A percentile compares a stretch with the other conserved stretches of the same genome.
Evolutionary conservation across 176 grass and related monocot species (phyloP).

Genomic region (Musa schizocarpa): DNA sequence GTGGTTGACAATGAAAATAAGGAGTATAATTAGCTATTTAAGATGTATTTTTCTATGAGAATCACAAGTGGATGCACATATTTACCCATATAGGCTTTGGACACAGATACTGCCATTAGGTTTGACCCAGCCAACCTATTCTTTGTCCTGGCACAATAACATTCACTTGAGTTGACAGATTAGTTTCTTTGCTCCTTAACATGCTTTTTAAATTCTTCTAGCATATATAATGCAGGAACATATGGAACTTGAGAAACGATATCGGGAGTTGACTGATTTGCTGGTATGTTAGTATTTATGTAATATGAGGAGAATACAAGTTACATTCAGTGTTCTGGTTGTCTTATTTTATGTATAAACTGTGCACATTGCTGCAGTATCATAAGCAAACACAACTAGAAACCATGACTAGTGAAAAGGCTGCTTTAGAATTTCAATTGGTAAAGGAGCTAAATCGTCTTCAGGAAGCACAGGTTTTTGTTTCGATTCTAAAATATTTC

Average conservation of each 20-base stretch:
- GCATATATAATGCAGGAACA: constrained; percentile 63
- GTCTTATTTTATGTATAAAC: constrained; percentile 5
- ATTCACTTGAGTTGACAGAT: background rate
- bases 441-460: constrained; percentile 80
- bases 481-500: background rate
- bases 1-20: background rate
- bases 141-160: background rate
- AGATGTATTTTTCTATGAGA: background rate
- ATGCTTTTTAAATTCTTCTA: constrained; percentile 10
- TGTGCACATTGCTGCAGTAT: constrained; percentile 52
- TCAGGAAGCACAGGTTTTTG: constrained; percentile 85
- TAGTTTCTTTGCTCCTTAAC: background rate
- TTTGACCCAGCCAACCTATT: background rate
- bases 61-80: background rate
- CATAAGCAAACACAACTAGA: constrained; percentile 99
- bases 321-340: constrained; percentile 2
- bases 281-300: constrained; percentile 46
- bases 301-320: background rate
- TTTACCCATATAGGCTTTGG: background rate
- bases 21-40: background rate
- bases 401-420: constrained; percentile 87
- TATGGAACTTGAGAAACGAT: constrained; percentile 95
- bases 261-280: constrained; percentile 94
- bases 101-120: no score
- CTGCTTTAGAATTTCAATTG: constrained; percentile 85